Evolutionary conservation across 305 asterid genomes (phyloP).

Genomic region (Ajuga reptans): DNA sequence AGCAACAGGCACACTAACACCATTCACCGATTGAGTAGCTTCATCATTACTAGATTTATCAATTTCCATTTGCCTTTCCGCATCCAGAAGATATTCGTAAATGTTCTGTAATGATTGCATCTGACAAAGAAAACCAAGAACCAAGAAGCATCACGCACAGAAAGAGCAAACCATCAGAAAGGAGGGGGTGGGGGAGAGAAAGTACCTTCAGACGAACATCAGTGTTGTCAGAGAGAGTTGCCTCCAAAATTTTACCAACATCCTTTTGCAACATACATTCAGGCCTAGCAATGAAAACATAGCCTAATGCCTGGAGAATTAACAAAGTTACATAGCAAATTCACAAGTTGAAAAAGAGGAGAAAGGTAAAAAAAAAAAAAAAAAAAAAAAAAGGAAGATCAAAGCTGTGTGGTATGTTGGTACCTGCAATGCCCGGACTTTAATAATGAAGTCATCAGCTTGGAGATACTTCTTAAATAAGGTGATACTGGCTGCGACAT

Average conservation of each 20-base stretch:
- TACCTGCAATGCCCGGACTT: slow-evolving; percentile 91
- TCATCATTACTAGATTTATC: slow-evolving; percentile 49
- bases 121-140: slow-evolving; percentile 45
- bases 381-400: background rate
- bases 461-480: slow-evolving; percentile 81
- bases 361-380: too few species aligned
- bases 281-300: slow-evolving; percentile 83
- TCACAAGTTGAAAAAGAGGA: slow-evolving; percentile 7
- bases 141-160: slow-evolving; percentile 23
- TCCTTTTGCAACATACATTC: slow-evolving; percentile 88
- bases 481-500: slow-evolving; percentile 55
- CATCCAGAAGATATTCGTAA: slow-evolving; percentile 90
- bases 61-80: slow-evolving; percentile 79
- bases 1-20: slow-evolving; percentile 83
- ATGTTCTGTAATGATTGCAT: slow-evolving; percentile 92
- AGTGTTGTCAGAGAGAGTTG: slow-evolving; percentile 51
- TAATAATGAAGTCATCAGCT: slow-evolving; percentile 79
- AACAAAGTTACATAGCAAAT: slow-evolving; percentile 24
- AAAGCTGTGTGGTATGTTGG: background rate
- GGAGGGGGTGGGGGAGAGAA: background rate
- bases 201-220: slow-evolving; percentile 83
- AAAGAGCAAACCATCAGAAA: slow-evolving; percentile 11
- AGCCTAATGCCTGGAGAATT: slow-evolving; percentile 78
- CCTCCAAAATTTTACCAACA: slow-evolving; percentile 62
- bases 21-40: slow-evolving; percentile 38